Conservation (phyloP, 371 early-diverging fungal species). For the Syncephalis fuscata region DNA sequence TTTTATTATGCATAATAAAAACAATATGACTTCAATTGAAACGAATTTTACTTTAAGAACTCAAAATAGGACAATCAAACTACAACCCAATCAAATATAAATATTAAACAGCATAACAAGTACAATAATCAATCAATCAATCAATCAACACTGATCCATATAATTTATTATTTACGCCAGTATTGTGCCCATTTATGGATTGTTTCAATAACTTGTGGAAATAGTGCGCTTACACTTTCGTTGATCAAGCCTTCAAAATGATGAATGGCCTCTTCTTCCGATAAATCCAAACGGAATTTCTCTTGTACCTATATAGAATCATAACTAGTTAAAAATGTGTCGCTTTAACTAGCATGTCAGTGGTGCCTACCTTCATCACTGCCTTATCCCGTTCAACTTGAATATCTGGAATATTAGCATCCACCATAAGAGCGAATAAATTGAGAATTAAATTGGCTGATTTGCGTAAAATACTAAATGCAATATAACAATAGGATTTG, state of each 20-base stretch:
- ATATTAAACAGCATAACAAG: too few relatives aligned
- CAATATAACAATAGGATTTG: slow-evolving; percentile 77
- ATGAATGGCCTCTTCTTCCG: slow-evolving; percentile 88
- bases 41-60: too few relatives aligned
- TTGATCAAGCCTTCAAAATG: slow-evolving; percentile 80
- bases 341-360: neutral
- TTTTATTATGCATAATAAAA: too few relatives aligned
- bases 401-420: slow-evolving; percentile 89
- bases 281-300: slow-evolving; percentile 78
- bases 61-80: too few relatives aligned
- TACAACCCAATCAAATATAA: too few relatives aligned
- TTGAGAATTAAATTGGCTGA: slow-evolving; percentile 88
- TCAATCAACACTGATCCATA: too few relatives aligned
- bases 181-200: slow-evolving; percentile 91
- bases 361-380: slow-evolving; percentile 58
- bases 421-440: slow-evolving; percentile 88
- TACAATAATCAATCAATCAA: too few relatives aligned
- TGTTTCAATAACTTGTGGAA: slow-evolving; percentile 95
- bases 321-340: neutral
- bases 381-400: slow-evolving; percentile 93
- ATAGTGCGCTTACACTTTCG: slow-evolving; percentile 85
- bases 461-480: slow-evolving; percentile 83
- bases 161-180: slow-evolving; percentile 38
- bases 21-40: too few relatives aligned
- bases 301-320: slow-evolving; percentile 58